A percentile compares a stretch with the other conserved stretches of the same genome.
phyloP scores from a whole-genome alignment of 495 filamentous ascomycete genomes.

The Astrocystis sublimbata region DNA sequence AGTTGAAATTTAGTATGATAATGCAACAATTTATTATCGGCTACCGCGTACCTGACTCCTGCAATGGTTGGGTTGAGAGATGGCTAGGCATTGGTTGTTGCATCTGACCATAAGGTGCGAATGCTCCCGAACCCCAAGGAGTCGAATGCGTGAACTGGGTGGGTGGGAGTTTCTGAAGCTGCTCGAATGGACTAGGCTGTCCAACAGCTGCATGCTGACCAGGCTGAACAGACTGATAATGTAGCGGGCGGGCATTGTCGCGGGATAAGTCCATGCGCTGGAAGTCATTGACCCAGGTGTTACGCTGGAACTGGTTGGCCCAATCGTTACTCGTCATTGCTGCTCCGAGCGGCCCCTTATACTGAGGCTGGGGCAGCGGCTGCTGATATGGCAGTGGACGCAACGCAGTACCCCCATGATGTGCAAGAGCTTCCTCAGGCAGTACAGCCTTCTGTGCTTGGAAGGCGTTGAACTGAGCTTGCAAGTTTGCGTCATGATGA shows the following conservation, averaged over 20 bases:
- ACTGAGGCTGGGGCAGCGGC: too few species aligned
- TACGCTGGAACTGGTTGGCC: slow-evolving; percentile 35
- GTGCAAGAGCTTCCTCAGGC: too few species aligned
- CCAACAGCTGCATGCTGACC: neutral
- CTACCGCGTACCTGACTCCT: slow-evolving; percentile 5
- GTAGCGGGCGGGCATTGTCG: neutral
- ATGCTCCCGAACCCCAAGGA: too few species aligned
- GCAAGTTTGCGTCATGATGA: slow-evolving; percentile 9
- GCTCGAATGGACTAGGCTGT: neutral
- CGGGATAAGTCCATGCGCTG: slow-evolving; percentile 29
- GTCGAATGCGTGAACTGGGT: too few species aligned
- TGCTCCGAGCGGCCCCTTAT: too few species aligned
- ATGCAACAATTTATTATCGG: neutral
- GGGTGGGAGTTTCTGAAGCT: too few species aligned
- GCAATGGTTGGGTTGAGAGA: neutral
- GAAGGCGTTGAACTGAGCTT: slow-evolving; percentile 23
- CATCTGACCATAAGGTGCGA: neutral
- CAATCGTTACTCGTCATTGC: slow-evolving; percentile 23
- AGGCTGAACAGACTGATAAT: neutral
- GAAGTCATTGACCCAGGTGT: slow-evolving; percentile 36
- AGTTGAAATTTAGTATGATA: neutral
- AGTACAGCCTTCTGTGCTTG: slow-evolving; percentile 8
- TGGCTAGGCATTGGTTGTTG: too few species aligned
- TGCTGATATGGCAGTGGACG: too few species aligned
- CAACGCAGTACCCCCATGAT: too few species aligned